Base-by-base conservation (phyloP, 2,329 filamentous ascomycete genomes). In the Trichoderma koningiopsis region DNA sequence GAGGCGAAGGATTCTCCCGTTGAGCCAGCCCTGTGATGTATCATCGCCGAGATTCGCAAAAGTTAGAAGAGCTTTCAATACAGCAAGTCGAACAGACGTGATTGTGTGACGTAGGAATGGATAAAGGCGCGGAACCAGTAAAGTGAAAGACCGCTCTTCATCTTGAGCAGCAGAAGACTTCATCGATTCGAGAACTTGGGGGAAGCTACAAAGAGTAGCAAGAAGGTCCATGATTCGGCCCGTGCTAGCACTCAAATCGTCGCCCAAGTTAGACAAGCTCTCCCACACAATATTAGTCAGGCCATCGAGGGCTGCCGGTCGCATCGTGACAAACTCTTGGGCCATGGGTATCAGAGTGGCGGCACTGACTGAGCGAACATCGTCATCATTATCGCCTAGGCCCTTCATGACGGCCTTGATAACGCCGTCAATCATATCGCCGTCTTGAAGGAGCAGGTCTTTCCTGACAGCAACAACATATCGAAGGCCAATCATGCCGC, bases 221-320 rank as follows among this genome's bases (percentile, higher is more conserved):
- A 99, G 86, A 52, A 99, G 87, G 79, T 99, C 96, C 96, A 99
- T 99, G 67, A 99, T 97, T 68, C 94, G 96, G 59, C 96, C 96
- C 11, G 96, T 99, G 78, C 96, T 98, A 4, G 96, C 96, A 78
- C 94, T 98, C 22, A 99, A 85, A 77, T 99, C 96, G 77, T 99
- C 96, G 72, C 95, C 94, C n/a, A 99, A 84, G 77, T 97, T 96
- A 4, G 95, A 97, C 29, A 99, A 84, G 82, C 96, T 98, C 76
- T 97, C 92, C 96, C 96, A 99, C 33, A 99, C 94, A 70, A 98
- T 97, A 76, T 92, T 91, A 79, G 97, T 97, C 49, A 99, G 88
- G 35, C 87, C 86, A 71, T 94, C 90, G 37, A 99, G 85, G 55
- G 93, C 90, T 40, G 85, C 85, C 19, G 93, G 91, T 19, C 95